Evolutionary conservation across 352 stramenopile species (phyloP).

Genomic region (Phytopythium oedochilum): DNA sequence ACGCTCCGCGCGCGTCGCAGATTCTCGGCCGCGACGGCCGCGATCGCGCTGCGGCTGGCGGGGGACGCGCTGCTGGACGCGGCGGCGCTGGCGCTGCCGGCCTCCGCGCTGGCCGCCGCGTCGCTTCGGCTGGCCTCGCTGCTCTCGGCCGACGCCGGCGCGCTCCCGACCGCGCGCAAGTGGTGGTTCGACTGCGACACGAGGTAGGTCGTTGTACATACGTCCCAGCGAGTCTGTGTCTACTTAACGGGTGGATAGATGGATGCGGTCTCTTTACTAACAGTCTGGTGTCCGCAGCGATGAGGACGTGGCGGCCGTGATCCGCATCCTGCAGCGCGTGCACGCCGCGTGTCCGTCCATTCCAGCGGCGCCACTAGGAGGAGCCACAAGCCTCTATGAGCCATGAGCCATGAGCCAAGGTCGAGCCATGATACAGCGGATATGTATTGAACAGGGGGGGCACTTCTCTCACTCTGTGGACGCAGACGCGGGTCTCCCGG

Average conservation of each 20-base stretch:
- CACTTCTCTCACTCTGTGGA: background rate
- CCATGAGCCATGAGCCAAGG: too few relatives aligned
- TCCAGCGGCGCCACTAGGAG: too few relatives aligned
- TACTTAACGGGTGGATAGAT: background rate
- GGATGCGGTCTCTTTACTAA: background rate
- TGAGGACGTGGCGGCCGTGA: constrained; percentile 16
- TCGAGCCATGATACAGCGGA: constrained; percentile 2
- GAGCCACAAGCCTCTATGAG: too few relatives aligned
- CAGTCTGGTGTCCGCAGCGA: constrained; percentile 21
- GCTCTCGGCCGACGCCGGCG: background rate
- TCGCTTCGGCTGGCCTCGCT: constrained; percentile 22
- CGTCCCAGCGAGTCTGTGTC: too few relatives aligned
- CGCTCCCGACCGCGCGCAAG: constrained; percentile 8
- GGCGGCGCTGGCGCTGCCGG: constrained; percentile 15
- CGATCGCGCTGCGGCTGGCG: constrained; percentile 30
- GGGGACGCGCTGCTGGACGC: constrained; percentile 30
- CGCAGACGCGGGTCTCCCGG: background rate
- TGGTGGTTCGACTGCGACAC: constrained; percentile 53
- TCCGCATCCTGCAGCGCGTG: background rate
- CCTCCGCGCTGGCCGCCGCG: constrained; percentile 22
- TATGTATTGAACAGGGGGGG: constrained; percentile 8
- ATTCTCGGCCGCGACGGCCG: constrained; percentile 20
- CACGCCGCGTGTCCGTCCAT: too few relatives aligned
- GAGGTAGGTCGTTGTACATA: constrained; percentile 22
- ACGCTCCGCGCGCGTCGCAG: constrained; percentile 1